A percentile compares a stretch with the other conserved stretches of the same genome.
These are phyloP conservation scores for Kodamaea arcana DNA, from an alignment of 1,139 yeast genomes.

Conservation along the genomic window DNA sequence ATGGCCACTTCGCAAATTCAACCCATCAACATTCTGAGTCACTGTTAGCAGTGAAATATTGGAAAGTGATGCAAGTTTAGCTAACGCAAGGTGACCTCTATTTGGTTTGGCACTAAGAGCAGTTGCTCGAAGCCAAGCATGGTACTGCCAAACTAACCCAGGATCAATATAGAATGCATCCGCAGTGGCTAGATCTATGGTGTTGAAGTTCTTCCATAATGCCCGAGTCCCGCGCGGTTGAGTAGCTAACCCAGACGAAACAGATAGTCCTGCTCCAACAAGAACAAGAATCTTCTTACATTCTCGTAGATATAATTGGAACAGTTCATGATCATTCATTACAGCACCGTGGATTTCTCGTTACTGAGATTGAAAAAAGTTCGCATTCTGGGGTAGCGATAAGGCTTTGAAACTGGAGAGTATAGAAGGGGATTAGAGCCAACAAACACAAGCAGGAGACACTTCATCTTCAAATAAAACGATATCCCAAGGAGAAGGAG, in stretches of 20 bases:
- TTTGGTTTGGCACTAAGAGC: conserved; percentile 72
- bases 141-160: conserved; percentile 85
- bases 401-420: too few relatives aligned
- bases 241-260: conserved; percentile 56
- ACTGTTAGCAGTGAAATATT: conserved; percentile 51
- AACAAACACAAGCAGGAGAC: too few relatives aligned
- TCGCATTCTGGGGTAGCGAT: too few relatives aligned
- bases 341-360: too few relatives aligned
- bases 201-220: conserved; percentile 72
- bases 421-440: too few relatives aligned
- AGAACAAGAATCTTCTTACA: conserved; percentile 64
- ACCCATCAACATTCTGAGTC: conserved; percentile 81
- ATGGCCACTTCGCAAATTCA: conserved; percentile 64
- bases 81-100: conserved; percentile 65
- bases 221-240: conserved; percentile 66
- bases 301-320: conserved; percentile 51
- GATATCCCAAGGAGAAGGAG: too few relatives aligned
- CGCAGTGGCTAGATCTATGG: conserved; percentile 84
- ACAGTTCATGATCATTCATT: conserved; percentile 34
- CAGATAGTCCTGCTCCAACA: conserved; percentile 84
- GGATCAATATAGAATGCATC: conserved; percentile 85
- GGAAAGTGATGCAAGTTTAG: conserved; percentile 38
- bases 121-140: conserved; percentile 60
- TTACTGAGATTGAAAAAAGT: too few relatives aligned
- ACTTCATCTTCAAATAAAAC: too few relatives aligned